A percentile compares a stretch with the other conserved stretches of the same genome.
phyloP scores from a whole-genome alignment of 179 eudicot genomes.

The Spinacia oleracea region DNA sequence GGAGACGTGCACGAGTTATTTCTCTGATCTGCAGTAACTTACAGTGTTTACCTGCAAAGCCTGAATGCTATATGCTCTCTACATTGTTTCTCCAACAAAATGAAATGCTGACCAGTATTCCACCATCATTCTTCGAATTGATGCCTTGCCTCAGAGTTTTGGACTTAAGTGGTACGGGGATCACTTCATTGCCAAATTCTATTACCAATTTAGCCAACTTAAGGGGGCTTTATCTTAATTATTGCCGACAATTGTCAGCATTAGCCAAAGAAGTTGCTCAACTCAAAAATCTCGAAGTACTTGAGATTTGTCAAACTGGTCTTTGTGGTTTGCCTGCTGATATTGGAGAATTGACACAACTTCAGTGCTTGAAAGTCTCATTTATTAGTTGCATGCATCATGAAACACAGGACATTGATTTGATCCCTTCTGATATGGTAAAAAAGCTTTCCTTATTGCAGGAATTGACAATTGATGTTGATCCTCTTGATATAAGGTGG shows the following conservation, averaged over 20 bases:
- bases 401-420: conserved; percentile 6
- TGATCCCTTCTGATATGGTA: conserved; percentile 6
- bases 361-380: conserved; percentile 34
- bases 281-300: conserved; percentile 34
- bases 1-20: conserved; percentile 18
- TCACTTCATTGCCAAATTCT: conserved; percentile 32
- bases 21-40: conserved; percentile 9
- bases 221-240: conserved; percentile 35
- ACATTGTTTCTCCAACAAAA: conserved; percentile 40
- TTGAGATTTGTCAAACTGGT: conserved; percentile 38
- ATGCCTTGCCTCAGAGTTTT: conserved; percentile 32
- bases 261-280: conserved; percentile 23
- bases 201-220: conserved; percentile 23
- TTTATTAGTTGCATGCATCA: not conserved
- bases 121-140: conserved; percentile 29
- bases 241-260: conserved; percentile 25
- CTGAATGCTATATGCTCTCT: conserved; percentile 26
- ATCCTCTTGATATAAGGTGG: conserved; percentile 23
- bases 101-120: conserved; percentile 23
- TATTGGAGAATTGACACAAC: conserved; percentile 16
- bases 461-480: conserved; percentile 28
- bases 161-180: conserved; percentile 35
- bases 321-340: conserved; percentile 23
- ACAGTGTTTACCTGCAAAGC: conserved; percentile 26
- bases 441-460: conserved; percentile 18